Evolutionary conservation across 768 basidiomycete genomes (phyloP).

Genomic region (Trametes coccinea): DNA sequence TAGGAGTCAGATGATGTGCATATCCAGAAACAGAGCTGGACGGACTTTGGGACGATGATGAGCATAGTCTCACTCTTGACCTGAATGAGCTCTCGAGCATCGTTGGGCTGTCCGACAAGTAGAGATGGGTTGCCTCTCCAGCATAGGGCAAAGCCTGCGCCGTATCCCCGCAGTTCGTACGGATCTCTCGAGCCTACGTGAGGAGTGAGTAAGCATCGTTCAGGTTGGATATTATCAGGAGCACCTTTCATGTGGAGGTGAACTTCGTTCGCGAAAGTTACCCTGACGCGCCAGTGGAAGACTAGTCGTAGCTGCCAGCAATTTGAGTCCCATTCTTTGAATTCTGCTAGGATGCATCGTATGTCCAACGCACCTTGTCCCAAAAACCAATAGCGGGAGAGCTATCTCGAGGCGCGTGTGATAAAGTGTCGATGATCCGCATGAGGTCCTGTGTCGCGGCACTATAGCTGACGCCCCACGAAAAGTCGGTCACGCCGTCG

Average conservation of each 20-base stretch:
- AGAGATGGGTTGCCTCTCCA: conserved; percentile 79
- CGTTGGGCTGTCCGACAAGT: conserved; percentile 67
- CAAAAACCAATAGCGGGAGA: conserved; percentile 89
- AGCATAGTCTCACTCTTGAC: conserved; percentile 77
- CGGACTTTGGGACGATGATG: conserved; percentile 85
- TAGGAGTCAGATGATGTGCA: neutral
- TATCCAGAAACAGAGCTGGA: neutral
- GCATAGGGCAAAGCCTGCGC: conserved; percentile 85
- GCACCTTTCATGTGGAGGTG: conserved; percentile 87
- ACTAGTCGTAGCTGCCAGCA: conserved; percentile 62
- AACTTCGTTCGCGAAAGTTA: conserved; percentile 69
- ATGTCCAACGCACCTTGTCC: conserved; percentile 70
- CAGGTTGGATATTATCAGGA: neutral
- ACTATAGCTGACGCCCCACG: conserved; percentile 88
- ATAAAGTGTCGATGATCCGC: conserved; percentile 77
- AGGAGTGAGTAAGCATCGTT: neutral
- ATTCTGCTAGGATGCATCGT: neutral
- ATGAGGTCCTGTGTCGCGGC: conserved; percentile 87
- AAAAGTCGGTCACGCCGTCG: conserved; percentile 65
- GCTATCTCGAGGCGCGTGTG: conserved; percentile 74
- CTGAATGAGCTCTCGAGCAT: conserved; percentile 78
- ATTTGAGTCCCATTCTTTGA: neutral
- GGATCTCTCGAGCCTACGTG: conserved; percentile 80
- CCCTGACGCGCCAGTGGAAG: conserved; percentile 77
- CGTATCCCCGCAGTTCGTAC: conserved; percentile 62